These are phyloP conservation scores for Chlorella ohadii DNA, from an alignment of 139 green algal species.

Conservation along the genomic window DNA sequence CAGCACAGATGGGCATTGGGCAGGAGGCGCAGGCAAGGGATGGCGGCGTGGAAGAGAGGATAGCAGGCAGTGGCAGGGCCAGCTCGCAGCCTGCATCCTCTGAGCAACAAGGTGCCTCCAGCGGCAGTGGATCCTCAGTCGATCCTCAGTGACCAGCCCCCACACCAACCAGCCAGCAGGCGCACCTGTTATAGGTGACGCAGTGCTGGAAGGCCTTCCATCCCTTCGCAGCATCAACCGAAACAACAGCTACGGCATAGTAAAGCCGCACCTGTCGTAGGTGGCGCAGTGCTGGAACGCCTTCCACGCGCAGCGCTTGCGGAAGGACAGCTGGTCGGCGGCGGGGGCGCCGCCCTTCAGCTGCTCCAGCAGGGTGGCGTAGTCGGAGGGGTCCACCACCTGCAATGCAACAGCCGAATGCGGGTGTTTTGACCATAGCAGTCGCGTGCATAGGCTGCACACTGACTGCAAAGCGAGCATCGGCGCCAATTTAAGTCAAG, in stretches of 20 bases:
- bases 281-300: slow-evolving; percentile 96
- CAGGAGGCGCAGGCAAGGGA: too few species aligned
- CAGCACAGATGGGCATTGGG: background rate
- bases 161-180: too few species aligned
- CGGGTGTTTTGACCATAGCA: too few species aligned
- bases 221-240: background rate
- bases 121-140: too few species aligned
- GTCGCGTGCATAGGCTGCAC: too few species aligned
- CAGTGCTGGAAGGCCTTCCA: slow-evolving; percentile 99
- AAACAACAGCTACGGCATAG: background rate
- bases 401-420: too few species aligned
- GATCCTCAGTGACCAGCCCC: too few species aligned
- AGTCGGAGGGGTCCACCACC: slow-evolving; percentile 4
- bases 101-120: too few species aligned
- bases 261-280: slow-evolving; percentile 79
- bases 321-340: slow-evolving; percentile 52
- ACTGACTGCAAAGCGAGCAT: too few species aligned
- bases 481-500: too few species aligned
- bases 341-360: slow-evolving; percentile 46
- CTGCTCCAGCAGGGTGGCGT: slow-evolving; percentile 84
- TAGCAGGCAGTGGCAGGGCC: too few species aligned
- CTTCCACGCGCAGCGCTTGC: slow-evolving; percentile 96
- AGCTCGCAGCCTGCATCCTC: too few species aligned
- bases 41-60: background rate
- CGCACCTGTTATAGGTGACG: slow-evolving; percentile 88